Percentiles rank a stretch among this genome's conserved stretches.
Conservation (phyloP, 257 asterid species). For the Hygrophila difformis region DNA sequence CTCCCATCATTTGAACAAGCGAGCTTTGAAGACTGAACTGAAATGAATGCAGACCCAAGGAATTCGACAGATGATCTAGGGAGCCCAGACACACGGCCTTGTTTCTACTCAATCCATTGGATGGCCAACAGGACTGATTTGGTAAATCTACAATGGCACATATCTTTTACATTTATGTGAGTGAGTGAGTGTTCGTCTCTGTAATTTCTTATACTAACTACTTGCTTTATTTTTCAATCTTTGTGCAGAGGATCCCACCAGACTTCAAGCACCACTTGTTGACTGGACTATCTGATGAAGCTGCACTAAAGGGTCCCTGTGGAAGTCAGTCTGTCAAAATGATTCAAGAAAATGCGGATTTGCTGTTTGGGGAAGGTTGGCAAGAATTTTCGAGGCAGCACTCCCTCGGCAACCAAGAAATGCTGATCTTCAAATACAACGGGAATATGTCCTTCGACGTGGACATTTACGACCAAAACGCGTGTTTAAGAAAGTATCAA, state of each 20-base stretch:
- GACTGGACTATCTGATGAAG: not conserved
- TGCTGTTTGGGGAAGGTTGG: constrained; percentile 17
- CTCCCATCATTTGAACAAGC: no score
- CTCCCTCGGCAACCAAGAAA: constrained; percentile 10
- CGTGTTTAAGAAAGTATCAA: not conserved
- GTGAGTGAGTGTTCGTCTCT: no score
- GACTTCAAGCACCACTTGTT: constrained; percentile 15
- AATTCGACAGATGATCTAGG: no score
- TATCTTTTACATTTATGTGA: no score
- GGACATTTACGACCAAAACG: constrained; percentile 7
- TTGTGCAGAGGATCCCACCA: constrained; percentile 20
- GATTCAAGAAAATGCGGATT: not conserved
- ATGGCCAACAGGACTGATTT: not conserved
- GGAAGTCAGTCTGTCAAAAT: constrained; percentile 16
- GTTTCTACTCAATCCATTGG: constrained; percentile 23
- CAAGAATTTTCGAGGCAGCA: constrained; percentile 13
- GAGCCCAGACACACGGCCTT: constrained; percentile 19
- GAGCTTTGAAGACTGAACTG: no score
- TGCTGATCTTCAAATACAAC: constrained; percentile 21
- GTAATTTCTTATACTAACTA: not conserved
- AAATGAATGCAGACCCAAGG: no score
- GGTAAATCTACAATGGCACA: constrained; percentile 9
- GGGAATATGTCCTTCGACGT: no score
- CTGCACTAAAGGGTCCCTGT: constrained; percentile 4
- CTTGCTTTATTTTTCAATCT: not conserved